Evolutionary conservation across 352 stramenopile species (phyloP).

Genomic region (Phytophthora syringae): DNA sequence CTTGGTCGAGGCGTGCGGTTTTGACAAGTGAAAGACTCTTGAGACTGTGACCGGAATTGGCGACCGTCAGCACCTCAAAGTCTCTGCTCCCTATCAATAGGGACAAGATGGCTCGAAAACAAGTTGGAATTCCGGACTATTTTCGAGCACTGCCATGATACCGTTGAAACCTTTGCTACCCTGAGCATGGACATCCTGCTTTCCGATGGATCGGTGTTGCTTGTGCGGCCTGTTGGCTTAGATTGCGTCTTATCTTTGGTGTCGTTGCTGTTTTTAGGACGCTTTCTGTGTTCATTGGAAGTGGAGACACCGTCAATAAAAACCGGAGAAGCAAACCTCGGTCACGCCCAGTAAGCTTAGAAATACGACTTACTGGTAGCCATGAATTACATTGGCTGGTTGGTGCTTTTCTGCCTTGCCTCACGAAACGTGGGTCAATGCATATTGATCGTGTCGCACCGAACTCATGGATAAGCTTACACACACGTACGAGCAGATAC

Average conservation of each 20-base stretch:
- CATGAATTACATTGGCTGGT: too few species aligned
- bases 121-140: background rate
- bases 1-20: constrained; percentile 9
- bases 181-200: too few species aligned
- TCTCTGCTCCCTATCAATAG: background rate
- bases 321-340: too few species aligned
- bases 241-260: background rate
- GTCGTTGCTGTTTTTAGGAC: background rate
- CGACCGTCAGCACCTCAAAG: constrained; percentile 5
- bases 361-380: too few species aligned
- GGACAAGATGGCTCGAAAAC: background rate
- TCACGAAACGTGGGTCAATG: background rate
- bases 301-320: background rate
- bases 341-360: too few species aligned
- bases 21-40: constrained; percentile 26
- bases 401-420: background rate
- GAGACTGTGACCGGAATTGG: too few species aligned
- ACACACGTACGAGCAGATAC: constrained; percentile 6
- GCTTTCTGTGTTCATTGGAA: background rate
- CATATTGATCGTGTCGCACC: constrained; percentile 7
- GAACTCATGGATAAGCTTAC: constrained; percentile 23
- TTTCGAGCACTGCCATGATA: background rate
- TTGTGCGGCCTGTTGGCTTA: too few species aligned
- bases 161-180: too few species aligned
- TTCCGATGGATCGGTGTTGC: too few species aligned